Base-by-base conservation (phyloP, 768 basidiomycete genomes). In the Clitopilus hobsonii region DNA sequence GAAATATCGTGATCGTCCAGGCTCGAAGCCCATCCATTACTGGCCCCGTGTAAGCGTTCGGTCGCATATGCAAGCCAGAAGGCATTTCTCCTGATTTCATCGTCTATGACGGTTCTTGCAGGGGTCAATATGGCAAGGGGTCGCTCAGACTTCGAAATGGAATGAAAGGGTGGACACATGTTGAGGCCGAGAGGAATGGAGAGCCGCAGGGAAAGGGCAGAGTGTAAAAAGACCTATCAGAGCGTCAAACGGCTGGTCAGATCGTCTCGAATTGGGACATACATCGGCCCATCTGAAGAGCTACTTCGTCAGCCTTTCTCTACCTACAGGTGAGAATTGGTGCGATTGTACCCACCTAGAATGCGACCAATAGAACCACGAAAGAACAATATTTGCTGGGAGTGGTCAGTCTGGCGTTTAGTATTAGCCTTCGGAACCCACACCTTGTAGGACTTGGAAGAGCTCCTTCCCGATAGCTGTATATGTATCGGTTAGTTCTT, bases 331-430 rank as follows among this genome's bases (percentile, higher is more conserved):
- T n/a, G n/a, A n/a, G n/a, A n/a, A n/a, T n/a, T n/a, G n/a, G n/a
- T n/a, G n/a, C n/a, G n/a, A n/a, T n/a, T n/a, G n/a, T n/a, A n/a
- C 62, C 76, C 57, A 83, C 85, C 80, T 84, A 49, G 84, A 85
- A 65, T 89, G 84, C 48, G 78, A 83, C 81, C 85, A 88, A 60
- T 87, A 87, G 66, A 85, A 88, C 84, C 86, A 88, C 7, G 78
- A 78, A 41, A 89, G 69, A 38, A 90, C 73, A 13, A 86, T 73
- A 41, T 79, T 74, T 8, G 86, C 88, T 91, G 50, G 5, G 49
- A n/a, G 41, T 22, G 38, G n/a, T 18, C 41, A 45, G 22, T 16
- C 30, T 3, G n/a, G 16, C 6, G 30, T 50, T 11, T 38, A 38
- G 51, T 18, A 24, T 25, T 30, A 25, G 29, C 16, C 26, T 32